These are phyloP conservation scores for Stagonosporopsis chrysanthemi DNA, from an alignment of 2,329 filamentous ascomycete species.

Conservation along the genomic window DNA sequence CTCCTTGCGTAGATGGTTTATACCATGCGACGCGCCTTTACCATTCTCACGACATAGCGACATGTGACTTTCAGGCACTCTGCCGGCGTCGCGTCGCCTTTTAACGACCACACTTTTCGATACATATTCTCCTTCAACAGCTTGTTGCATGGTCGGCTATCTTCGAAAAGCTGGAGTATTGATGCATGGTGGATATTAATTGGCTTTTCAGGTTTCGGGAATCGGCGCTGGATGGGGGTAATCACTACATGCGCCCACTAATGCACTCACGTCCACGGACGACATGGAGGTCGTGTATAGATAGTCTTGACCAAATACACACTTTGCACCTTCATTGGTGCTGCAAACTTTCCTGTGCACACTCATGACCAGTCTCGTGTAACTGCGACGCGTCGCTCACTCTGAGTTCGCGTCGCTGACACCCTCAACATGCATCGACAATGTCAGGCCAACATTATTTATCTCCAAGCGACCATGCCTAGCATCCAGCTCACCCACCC, in stretches of 20 bases:
- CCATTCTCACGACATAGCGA: slow-evolving; percentile 18
- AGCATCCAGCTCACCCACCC: no score
- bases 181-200: slow-evolving; percentile 22
- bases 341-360: neutral
- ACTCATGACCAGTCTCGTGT: neutral
- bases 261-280: slow-evolving; percentile 20
- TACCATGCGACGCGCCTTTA: neutral
- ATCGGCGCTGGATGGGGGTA: slow-evolving; percentile 5
- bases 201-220: slow-evolving; percentile 12
- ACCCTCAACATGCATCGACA: no score
- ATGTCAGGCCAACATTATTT: no score
- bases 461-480: no score
- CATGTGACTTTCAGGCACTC: neutral
- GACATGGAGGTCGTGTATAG: slow-evolving; percentile 28
- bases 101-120: slow-evolving; percentile 24
- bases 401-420: no score
- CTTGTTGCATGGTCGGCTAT: slow-evolving; percentile 23
- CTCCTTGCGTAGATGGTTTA: slow-evolving; percentile 35
- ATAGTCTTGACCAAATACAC: slow-evolving; percentile 26
- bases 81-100: slow-evolving; percentile 2
- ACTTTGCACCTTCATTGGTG: neutral
- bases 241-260: slow-evolving; percentile 26
- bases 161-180: slow-evolving; percentile 21
- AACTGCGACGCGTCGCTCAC: no score
- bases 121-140: slow-evolving; percentile 18